phyloP scores from a whole-genome alignment of 306 rosid genomes.

The Rubus idaeus region DNA sequence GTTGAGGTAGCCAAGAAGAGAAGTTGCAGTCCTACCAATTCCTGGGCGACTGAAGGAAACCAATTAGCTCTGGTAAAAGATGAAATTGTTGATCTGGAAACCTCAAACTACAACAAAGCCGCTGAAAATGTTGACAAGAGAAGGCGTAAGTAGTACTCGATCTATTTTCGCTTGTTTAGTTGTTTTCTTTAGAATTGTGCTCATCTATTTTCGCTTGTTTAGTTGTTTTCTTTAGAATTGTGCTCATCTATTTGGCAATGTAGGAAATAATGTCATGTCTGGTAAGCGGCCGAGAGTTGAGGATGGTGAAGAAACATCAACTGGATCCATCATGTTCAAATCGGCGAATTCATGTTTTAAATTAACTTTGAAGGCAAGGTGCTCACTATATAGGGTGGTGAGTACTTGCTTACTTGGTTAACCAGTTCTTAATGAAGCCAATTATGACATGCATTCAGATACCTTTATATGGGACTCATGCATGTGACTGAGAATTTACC shows the following conservation, averaged over 20 bases:
- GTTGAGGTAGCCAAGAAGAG: constrained; percentile 48
- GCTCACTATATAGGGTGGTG: not conserved
- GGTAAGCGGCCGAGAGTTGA: not conserved
- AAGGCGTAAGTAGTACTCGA: not conserved
- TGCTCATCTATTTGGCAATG: not conserved
- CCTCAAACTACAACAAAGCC: not conserved
- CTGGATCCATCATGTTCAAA: constrained; percentile 1
- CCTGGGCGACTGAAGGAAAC: not conserved
- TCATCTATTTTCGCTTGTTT: not conserved
- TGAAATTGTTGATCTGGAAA: not conserved
- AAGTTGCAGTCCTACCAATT: constrained; percentile 11
- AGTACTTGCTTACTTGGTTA: not conserved
- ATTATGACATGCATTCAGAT: not conserved
- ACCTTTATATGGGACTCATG: not conserved
- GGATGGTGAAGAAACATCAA: not conserved
- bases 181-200: not conserved
- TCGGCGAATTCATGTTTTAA: constrained; percentile 1
- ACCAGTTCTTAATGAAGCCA: not conserved
- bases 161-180: not conserved
- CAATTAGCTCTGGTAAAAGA: not conserved
- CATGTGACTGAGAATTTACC: not conserved
- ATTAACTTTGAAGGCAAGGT: not conserved
- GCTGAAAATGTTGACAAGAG: not conserved
- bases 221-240: not conserved
- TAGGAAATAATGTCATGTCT: not conserved